Base-by-base conservation (phyloP, 305 asterid genomes). In the Fraxinus angustifolia region DNA sequence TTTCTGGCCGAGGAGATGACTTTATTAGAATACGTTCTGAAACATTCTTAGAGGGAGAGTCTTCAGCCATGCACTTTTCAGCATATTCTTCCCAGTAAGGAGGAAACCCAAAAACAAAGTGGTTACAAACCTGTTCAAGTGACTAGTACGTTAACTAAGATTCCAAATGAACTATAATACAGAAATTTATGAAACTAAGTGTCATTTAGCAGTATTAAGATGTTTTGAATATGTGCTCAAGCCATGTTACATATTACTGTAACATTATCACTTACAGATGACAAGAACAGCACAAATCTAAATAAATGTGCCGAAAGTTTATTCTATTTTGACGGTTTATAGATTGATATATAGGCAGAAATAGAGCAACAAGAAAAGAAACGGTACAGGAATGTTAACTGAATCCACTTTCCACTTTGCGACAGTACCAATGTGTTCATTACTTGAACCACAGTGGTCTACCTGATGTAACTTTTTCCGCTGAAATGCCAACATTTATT, bases 21-120 rank as follows among this genome's bases (percentile, higher is more conserved):
- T 71, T 74, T 38, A 42, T 79, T 14, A 38, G 73, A 78, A 60
- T 73, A 76, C 73, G 73, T 14, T 45, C 72, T 76, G 84, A 76
- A 75, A 70, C 74, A 58, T 68, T 75, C 78, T 36, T 77, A 26
- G 87, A 67, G 67, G 85, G 74, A 84, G 86, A 78, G 76, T 81
- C 88, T 84, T 80, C 82, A 71, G 75, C 84, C 65, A 77, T 50
- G 83, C 74, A 86, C 36, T 80, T 86, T 70, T 83, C 85, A 68
- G 86, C 87, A 77, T 78, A 89, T 74, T 60, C 85, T 90, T 92
- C 91, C 97, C 98, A 93, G 80, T 79, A 77, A 33, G 89, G 78
- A 70, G 98, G 98, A 87, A 93, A 93, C 19, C 98, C 97, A 31
- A 86, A 82, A 78, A 83, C 26, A 82, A 93, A 93, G 89, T 88